Evolutionary conservation across 352 stramenopile species (phyloP), one percentile per base, ranked within the genome.

Genomic region (Phytophthora melonis): DNA sequence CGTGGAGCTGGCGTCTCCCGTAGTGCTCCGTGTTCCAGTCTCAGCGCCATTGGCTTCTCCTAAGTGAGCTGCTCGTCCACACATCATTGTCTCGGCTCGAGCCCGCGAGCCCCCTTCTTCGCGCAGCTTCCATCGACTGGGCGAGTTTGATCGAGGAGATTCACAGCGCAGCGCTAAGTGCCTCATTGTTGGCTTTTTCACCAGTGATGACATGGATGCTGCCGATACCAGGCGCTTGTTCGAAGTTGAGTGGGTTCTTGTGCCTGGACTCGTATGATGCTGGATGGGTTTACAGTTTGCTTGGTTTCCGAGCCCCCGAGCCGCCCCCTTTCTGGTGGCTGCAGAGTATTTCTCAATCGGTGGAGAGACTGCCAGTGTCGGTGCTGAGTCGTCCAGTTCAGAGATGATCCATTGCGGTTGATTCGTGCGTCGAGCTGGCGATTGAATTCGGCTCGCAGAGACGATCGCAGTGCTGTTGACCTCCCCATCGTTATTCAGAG

Each of bases 301-400:
- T 67, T 74, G 56, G 13, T 66, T 58, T 66, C 19, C 61, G 39
- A 49, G 25, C 18, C 19, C 27, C 27, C 47, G 55, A 63, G n/a
- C 14, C 58, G 56, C 57, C 32, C 54, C 66, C n/a, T 63, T 70
- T 61, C 34, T 68, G 5, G 72, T 76, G 19, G 69, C 69, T 4
- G 49, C 25, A 3, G 68, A 75, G 43, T 54, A 74, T 3, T 52
- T 67, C 4, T 66, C 52, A 5, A 45, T 55, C 14, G 45, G 11
- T 52, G 66, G 55, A 52, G 56, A 59, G 9, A 5, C 56, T 50
- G 66, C 62, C 0, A 79, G 41, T 45, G 75, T 58, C 55, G 70
- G 67, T 32, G 82, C 47, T 14, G 72, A 70, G 66, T 88, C 80
- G 56, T 86, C 80, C n/a, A 89, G 50, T 61, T 93, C 80, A 7